phyloP scores from a whole-genome alignment of 2,329 filamentous ascomycete genomes.

The Elsinoe fawcettii region DNA sequence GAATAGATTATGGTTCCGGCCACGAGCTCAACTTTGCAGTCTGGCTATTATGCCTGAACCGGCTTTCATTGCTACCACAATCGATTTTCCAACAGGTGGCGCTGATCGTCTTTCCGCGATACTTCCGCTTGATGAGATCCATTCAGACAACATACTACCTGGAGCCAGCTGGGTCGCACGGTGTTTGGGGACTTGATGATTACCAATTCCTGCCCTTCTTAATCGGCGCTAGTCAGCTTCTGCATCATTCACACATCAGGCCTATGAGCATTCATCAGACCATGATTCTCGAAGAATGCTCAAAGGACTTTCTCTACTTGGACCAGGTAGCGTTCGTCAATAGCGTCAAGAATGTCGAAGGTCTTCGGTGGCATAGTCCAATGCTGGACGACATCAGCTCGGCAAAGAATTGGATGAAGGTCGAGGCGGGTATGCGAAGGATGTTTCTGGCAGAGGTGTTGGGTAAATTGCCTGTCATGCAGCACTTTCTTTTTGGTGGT shows the following conservation, averaged over 20 bases:
- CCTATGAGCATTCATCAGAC: conserved; percentile 69
- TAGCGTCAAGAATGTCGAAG: conserved; percentile 90
- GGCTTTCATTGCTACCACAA: conserved; percentile 57
- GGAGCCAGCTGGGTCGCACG: conserved; percentile 59
- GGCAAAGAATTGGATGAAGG: conserved; percentile 82
- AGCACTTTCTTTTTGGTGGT: conserved; percentile 91
- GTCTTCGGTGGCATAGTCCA: conserved; percentile 89
- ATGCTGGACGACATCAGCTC: conserved; percentile 98
- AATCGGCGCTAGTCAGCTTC: conserved; percentile 43
- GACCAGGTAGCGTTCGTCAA: conserved; percentile 93
- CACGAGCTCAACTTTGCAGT: conserved; percentile 96
- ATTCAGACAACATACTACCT: conserved; percentile 92
- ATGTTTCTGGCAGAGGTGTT: conserved; percentile 96
- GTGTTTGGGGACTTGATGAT: conserved; percentile 47
- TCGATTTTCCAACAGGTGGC: conserved; percentile 66
- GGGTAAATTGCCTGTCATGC: conserved; percentile 92
- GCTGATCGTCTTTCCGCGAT: conserved; percentile 70
- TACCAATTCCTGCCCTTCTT: conserved; percentile 48
- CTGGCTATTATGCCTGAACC: conserved; percentile 91
- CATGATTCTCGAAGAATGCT: conserved; percentile 78
- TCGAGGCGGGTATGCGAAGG: conserved; percentile 87
- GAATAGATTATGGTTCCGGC: conserved; percentile 94
- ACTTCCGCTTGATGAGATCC: conserved; percentile 77
- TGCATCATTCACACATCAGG: conserved; percentile 58
- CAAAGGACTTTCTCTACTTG: conserved; percentile 77